These are phyloP conservation scores for Eruca vesicaria DNA, from an alignment of 441 rosid genomes.

Conservation along the genomic window DNA sequence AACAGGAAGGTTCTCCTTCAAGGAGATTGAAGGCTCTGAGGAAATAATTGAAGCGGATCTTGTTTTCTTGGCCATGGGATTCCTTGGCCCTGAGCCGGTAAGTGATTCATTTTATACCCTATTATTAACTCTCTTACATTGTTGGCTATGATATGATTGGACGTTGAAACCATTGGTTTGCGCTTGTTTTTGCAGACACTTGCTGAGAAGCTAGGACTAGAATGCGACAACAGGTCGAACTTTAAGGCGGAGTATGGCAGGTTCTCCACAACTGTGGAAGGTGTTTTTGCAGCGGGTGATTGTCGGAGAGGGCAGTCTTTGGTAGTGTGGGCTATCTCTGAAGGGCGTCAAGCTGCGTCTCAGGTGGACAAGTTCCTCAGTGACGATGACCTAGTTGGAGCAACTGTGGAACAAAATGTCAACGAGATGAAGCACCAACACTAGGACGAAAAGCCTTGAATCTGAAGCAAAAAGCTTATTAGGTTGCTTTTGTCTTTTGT, in stretches of 20 bases:
- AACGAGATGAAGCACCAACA: constrained; percentile 22
- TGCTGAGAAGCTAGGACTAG: constrained; percentile 90
- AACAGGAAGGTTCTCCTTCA: constrained; percentile 77
- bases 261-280: constrained; percentile 83
- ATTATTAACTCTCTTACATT: not conserved
- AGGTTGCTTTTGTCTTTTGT: not conserved
- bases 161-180: not conserved
- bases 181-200: constrained; percentile 50
- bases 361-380: constrained; percentile 79
- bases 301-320: constrained; percentile 98
- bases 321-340: constrained; percentile 99
- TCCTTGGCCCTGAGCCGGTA: constrained; percentile 97
- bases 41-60: constrained; percentile 92
- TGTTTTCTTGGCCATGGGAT: constrained; percentile 96
- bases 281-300: constrained; percentile 98
- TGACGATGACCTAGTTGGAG: constrained; percentile 7
- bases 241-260: constrained; percentile 97
- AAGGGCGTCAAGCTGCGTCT: constrained; percentile 97
- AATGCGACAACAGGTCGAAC: constrained; percentile 83
- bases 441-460: not conserved
- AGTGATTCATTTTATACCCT: constrained; percentile 31
- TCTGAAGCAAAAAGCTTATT: constrained; percentile 23
- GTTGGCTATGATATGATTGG: not conserved
- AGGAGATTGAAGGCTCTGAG: constrained; percentile 88
- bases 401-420: constrained; percentile 14